Evolutionary conservation across 139 green algal species (phyloP).

Genomic region (Micromonas pusilla): DNA sequence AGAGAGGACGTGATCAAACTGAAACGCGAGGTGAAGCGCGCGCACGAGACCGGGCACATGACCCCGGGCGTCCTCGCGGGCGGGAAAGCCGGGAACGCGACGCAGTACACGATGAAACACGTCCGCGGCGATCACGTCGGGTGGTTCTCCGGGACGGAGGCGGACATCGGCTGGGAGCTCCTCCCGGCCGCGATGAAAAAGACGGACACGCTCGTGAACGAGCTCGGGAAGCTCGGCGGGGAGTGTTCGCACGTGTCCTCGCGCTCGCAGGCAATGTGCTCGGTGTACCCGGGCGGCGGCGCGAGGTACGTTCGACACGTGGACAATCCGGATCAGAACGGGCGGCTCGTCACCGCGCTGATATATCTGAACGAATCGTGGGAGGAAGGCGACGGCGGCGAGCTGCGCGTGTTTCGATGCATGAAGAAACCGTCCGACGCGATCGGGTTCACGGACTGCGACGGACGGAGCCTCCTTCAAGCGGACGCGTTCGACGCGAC

Average conservation of each 20-base stretch:
- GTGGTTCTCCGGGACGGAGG: background rate
- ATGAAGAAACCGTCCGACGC: background rate
- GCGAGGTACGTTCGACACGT: conserved; percentile 7
- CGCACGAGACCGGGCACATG: background rate
- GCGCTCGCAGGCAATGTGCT: background rate
- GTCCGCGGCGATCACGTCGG: conserved; percentile 2
- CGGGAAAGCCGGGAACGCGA: background rate
- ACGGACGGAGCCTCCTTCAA: background rate
- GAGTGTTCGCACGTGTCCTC: background rate
- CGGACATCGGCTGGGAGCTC: background rate
- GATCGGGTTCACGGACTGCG: background rate
- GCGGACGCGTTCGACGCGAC: background rate
- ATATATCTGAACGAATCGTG: background rate
- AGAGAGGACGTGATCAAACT: background rate
- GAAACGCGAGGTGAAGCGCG: background rate
- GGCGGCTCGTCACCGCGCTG: background rate
- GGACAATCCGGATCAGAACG: background rate
- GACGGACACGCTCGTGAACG: conserved; percentile 4
- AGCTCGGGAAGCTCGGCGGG: background rate
- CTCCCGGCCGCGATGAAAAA: background rate
- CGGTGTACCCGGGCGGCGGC: background rate
- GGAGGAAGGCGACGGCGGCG: conserved; percentile 5
- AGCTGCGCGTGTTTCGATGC: background rate
- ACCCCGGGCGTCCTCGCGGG: background rate
- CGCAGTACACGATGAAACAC: background rate